Evolutionary conservation across 345 rosid genomes (phyloP).

Genomic region (Zanthoxylum bungeanum): DNA sequence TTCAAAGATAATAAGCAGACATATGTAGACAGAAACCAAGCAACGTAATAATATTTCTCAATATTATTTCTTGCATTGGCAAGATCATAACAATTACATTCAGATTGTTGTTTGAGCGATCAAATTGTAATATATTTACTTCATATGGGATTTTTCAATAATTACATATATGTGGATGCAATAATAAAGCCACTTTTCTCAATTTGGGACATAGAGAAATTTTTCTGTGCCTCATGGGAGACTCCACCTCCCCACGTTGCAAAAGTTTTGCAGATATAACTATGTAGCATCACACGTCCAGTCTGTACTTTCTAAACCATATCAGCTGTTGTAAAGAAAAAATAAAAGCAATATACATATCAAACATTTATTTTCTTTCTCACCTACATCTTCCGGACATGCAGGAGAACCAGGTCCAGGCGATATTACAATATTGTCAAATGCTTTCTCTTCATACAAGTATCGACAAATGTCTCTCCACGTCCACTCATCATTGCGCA

Average conservation of each 20-base stretch:
- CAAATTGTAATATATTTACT: background rate
- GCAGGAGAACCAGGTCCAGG: conserved; percentile 98
- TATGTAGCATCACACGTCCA: background rate
- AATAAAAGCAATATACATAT: background rate
- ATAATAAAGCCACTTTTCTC: background rate
- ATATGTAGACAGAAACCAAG: conserved; percentile 1
- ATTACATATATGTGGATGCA: background rate
- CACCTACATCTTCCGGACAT: conserved; percentile 82
- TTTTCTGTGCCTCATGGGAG: background rate
- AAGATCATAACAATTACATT: background rate
- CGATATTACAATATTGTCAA: conserved; percentile 87
- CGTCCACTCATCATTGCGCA: conserved; percentile 76
- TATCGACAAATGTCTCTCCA: conserved; percentile 63
- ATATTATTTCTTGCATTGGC: background rate
- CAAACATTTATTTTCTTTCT: conserved; percentile 1
- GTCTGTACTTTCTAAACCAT: background rate
- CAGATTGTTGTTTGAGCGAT: background rate
- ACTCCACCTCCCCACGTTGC: background rate
- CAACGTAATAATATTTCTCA: background rate
- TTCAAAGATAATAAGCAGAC: conserved; percentile 13
- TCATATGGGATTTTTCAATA: background rate
- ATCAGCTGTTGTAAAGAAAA: background rate
- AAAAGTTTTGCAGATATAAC: background rate
- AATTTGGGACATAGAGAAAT: background rate
- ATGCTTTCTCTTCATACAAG: conserved; percentile 65